Percentiles rank a stretch among this genome's conserved stretches.
phyloP scores from a whole-genome alignment of 2,329 filamentous ascomycete genomes.

The Onygenales sp. region DNA sequence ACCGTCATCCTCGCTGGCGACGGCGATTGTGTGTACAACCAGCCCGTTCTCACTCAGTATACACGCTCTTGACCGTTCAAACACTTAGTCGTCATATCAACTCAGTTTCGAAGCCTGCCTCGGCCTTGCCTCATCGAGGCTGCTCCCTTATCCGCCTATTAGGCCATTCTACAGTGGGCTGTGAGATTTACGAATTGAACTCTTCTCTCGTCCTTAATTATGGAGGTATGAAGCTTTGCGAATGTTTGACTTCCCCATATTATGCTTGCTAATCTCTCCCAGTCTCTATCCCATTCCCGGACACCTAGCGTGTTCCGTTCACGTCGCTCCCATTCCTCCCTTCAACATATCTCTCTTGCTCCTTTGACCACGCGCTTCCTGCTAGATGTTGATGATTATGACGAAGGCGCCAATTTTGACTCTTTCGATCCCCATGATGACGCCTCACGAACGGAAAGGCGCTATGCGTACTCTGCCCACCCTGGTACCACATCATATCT shows the following conservation, averaged over 20 bases:
- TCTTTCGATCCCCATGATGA: slow-evolving; percentile 21
- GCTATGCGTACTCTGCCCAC: slow-evolving; percentile 21
- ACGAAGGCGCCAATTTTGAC: slow-evolving; percentile 17
- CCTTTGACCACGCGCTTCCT: slow-evolving; percentile 48
- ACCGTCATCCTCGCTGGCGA: background rate
- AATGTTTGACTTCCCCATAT: background rate
- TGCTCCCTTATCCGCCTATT: too few relatives aligned
- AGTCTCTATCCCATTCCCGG: slow-evolving; percentile 13
- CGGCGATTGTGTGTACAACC: background rate
- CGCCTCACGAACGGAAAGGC: slow-evolving; percentile 13
- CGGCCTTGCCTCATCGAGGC: too few relatives aligned
- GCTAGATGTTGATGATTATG: slow-evolving; percentile 34
- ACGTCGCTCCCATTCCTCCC: slow-evolving; percentile 50
- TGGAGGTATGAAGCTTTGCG: background rate
- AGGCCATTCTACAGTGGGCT: too few relatives aligned
- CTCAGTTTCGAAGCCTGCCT: too few relatives aligned
- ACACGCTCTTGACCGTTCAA: background rate
- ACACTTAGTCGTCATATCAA: too few relatives aligned
- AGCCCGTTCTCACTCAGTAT: background rate
- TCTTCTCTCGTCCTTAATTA: background rate
- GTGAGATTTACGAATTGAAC: background rate
- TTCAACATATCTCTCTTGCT: slow-evolving; percentile 52
- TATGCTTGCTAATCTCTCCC: background rate
- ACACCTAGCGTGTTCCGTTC: slow-evolving; percentile 23
- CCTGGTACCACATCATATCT: slow-evolving; percentile 27